Evolutionary conservation across 1,284 basidiomycete genomes (phyloP).

Genomic region (Cutaneotrichosporon sp.): DNA sequence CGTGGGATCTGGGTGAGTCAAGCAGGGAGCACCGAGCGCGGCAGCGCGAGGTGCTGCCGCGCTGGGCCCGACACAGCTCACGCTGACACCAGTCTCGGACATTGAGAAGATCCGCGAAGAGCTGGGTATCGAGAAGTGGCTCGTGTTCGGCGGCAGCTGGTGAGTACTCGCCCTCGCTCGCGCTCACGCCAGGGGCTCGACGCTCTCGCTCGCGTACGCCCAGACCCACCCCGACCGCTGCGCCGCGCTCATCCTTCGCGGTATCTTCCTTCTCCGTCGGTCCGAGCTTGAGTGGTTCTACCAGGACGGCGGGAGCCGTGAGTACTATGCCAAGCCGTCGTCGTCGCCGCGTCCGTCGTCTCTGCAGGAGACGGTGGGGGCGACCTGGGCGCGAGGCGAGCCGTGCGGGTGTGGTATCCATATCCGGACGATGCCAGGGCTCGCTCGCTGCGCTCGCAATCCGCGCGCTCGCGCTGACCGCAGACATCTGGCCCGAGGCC

Average conservation of each 20-base stretch:
- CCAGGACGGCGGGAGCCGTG: conserved; percentile 53
- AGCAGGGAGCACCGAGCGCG: not conserved
- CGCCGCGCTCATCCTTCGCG: conserved; percentile 72
- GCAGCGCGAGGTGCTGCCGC: not conserved
- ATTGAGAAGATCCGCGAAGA: conserved; percentile 74
- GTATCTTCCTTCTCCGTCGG: conserved; percentile 81
- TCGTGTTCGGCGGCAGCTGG: conserved; percentile 90
- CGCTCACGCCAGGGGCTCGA: conserved; percentile 63
- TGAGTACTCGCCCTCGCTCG: conserved; percentile 44
- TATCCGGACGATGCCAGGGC: not conserved
- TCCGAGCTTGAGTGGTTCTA: conserved; percentile 90
- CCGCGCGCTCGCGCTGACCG: conserved; percentile 5
- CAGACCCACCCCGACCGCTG: conserved; percentile 79
- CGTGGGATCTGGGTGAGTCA: conserved; percentile 65
- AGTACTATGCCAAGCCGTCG: too few relatives aligned
- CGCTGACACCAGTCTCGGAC: conserved; percentile 59
- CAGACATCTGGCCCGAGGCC: conserved; percentile 71
- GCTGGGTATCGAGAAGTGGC: conserved; percentile 72
- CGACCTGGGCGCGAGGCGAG: too few relatives aligned
- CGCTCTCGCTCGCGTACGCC: conserved; percentile 77
- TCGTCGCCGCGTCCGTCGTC: too few relatives aligned
- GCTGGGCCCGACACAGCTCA: not conserved
- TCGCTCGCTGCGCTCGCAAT: not conserved
- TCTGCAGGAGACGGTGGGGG: too few relatives aligned
- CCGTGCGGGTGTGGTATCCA: not conserved